Evolutionary conservation across 202 grass and related monocot genomes (phyloP).

Genomic region (Brachypodium distachyon): DNA sequence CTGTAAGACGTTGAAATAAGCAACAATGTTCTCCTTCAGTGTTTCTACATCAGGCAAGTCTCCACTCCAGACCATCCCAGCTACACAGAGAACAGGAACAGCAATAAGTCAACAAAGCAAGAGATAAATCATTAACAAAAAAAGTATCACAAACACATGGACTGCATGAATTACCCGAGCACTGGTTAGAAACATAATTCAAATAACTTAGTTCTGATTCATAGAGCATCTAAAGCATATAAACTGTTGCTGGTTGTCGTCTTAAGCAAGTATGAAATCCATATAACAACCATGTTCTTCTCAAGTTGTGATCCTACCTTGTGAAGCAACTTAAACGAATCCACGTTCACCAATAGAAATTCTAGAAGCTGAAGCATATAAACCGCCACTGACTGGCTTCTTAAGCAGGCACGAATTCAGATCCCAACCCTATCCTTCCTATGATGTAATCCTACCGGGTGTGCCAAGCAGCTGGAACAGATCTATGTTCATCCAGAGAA

Average conservation of each 20-base stretch:
- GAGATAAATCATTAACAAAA: background rate
- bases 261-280: background rate
- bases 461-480: background rate
- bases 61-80: conserved; percentile 89
- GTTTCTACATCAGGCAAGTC: conserved; percentile 60
- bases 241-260: background rate
- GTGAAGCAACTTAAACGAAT: background rate
- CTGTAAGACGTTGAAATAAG: conserved; percentile 76
- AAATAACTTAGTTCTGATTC: background rate
- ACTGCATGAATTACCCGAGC: background rate
- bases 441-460: too few species aligned
- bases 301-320: background rate
- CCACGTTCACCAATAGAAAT: background rate
- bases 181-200: background rate
- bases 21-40: conserved; percentile 68
- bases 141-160: background rate
- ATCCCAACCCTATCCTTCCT: too few species aligned
- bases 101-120: background rate
- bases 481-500: background rate
- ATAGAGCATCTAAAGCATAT: background rate
- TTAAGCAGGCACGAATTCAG: too few species aligned
- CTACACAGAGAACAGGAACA: conserved; percentile 20
- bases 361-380: background rate
- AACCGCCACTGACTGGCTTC: too few species aligned
- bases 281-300: background rate